A percentile compares a stretch with the other conserved stretches of the same genome.
Conservation (phyloP, 306 rosid species). For the Geum urbanum region DNA sequence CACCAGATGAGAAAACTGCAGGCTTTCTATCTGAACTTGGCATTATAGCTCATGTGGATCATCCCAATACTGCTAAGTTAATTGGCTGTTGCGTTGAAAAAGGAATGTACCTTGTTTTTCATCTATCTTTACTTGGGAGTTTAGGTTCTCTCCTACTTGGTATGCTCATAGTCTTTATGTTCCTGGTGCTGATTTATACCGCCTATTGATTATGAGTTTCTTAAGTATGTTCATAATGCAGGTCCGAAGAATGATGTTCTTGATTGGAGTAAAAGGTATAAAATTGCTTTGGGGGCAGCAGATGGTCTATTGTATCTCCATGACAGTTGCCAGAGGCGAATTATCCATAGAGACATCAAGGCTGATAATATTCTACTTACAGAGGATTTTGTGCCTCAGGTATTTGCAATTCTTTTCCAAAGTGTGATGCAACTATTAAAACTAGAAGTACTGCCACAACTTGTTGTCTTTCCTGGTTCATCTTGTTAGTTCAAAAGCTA, state of each 20-base stretch:
- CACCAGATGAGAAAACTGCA: slow-evolving; percentile 49
- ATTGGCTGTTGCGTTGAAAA: slow-evolving; percentile 69
- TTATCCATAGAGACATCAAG: slow-evolving; percentile 83
- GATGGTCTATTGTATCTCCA: slow-evolving; percentile 79
- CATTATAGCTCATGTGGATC: slow-evolving; percentile 63
- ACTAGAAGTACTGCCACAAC: neutral
- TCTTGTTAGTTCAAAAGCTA: neutral
- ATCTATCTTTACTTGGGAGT: slow-evolving; percentile 63
- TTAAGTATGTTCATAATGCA: slow-evolving; percentile 22
- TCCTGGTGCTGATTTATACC: slow-evolving; percentile 10
- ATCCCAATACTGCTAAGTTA: slow-evolving; percentile 69
- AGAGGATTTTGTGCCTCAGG: slow-evolving; percentile 76
- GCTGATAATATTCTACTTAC: slow-evolving; percentile 73
- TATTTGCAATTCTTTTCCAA: slow-evolving; percentile 28
- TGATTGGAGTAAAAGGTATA: slow-evolving; percentile 70
- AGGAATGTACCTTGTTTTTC: slow-evolving; percentile 67
- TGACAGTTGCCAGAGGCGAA: slow-evolving; percentile 59
- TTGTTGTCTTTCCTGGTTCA: neutral
- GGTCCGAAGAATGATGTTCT: slow-evolving; percentile 43
- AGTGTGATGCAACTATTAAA: neutral
- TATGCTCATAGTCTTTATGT: slow-evolving; percentile 26
- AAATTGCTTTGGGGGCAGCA: slow-evolving; percentile 59
- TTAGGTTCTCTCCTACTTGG: slow-evolving; percentile 76
- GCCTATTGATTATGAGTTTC: slow-evolving; percentile 15
- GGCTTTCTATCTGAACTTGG: slow-evolving; percentile 70